These are phyloP conservation scores for Leccinum uliginosum DNA, from an alignment of 768 basidiomycete genomes.

Conservation along the genomic window DNA sequence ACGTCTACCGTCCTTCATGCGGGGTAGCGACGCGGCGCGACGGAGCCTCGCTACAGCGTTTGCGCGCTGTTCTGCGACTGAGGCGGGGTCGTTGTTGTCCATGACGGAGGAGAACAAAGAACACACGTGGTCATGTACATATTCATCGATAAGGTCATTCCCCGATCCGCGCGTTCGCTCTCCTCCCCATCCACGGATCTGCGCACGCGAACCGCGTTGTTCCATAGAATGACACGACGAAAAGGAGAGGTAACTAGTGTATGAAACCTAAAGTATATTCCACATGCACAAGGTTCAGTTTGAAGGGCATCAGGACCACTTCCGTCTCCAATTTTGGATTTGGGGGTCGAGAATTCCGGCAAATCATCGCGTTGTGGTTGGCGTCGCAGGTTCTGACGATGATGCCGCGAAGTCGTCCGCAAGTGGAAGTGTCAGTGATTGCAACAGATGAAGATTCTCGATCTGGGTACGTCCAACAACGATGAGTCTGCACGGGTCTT, in stretches of 20 bases:
- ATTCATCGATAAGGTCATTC: slow-evolving; percentile 15
- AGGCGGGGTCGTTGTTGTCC: slow-evolving; percentile 36
- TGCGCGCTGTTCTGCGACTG: slow-evolving; percentile 75
- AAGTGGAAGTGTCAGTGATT: slow-evolving; percentile 11
- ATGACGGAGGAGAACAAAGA: slow-evolving; percentile 3
- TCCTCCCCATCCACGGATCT: slow-evolving; percentile 42
- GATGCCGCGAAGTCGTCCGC: slow-evolving; percentile 8
- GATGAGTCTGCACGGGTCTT: slow-evolving; percentile 49
- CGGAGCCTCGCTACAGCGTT: slow-evolving; percentile 86
- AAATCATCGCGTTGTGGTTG: slow-evolving; percentile 7
- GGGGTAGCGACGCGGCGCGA: slow-evolving; percentile 85
- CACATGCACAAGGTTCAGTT: slow-evolving; percentile 16
- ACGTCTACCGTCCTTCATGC: slow-evolving; percentile 86
- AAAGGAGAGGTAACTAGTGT: slow-evolving; percentile 55
- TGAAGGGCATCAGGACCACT: slow-evolving; percentile 27
- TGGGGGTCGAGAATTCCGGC: slow-evolving; percentile 28
- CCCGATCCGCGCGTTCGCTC: slow-evolving; percentile 38
- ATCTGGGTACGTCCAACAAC: no score
- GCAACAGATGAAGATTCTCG: no score
- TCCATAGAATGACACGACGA: slow-evolving; percentile 65
- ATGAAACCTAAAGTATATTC: slow-evolving; percentile 20
- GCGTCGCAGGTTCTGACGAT: not conserved
- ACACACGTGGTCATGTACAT: not conserved
- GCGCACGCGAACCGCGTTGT: slow-evolving; percentile 50
- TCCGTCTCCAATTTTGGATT: slow-evolving; percentile 38